Percentiles rank a stretch among this genome's conserved stretches.
Conservation (phyloP, 768 basidiomycete species). For the Mycena capillaripes region DNA sequence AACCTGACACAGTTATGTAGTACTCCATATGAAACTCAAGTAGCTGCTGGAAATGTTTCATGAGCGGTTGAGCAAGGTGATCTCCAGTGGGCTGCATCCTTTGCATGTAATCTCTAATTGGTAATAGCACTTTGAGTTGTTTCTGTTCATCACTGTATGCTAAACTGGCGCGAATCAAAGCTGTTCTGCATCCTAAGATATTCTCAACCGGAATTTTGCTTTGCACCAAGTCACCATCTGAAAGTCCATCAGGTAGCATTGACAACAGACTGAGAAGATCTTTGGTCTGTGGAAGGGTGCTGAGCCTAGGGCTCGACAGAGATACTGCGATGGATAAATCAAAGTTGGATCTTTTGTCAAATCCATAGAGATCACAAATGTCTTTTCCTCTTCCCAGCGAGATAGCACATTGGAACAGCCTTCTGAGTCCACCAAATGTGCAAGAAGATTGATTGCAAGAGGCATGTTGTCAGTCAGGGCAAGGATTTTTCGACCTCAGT, state of each 20-base stretch:
- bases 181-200: conserved; percentile 1
- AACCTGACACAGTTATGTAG: not conserved
- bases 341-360: not conserved
- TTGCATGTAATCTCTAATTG: not conserved
- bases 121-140: not conserved
- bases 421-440: no score
- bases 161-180: no score
- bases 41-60: not conserved
- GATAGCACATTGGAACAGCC: no score
- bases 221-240: conserved; percentile 11
- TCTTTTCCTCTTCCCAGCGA: not conserved
- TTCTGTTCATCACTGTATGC: not conserved
- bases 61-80: not conserved
- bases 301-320: conserved; percentile 10
- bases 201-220: not conserved
- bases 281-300: not conserved
- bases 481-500: no score
- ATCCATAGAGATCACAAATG: not conserved
- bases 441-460: no score
- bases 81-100: not conserved
- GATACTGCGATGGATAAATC: conserved; percentile 1
- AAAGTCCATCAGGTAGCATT: conserved; percentile 19
- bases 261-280: conserved; percentile 8
- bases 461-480: no score
- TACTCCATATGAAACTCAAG: not conserved